Evolutionary conservation across 1,284 basidiomycete species (phyloP).

Genomic region (Sporisorium reilianum): DNA sequence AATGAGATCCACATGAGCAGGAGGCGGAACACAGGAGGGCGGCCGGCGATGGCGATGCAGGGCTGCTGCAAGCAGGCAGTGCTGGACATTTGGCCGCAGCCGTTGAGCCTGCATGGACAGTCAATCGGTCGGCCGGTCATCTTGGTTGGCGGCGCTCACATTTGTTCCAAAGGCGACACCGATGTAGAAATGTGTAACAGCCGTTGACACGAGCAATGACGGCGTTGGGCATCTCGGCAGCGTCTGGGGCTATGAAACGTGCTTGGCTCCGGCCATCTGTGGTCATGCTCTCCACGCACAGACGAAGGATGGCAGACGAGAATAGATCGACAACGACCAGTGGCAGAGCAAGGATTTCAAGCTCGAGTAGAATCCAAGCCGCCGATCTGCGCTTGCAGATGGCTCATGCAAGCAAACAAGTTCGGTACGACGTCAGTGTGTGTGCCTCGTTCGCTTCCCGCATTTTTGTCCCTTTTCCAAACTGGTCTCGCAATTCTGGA

Average conservation of each 20-base stretch:
- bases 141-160: neutral
- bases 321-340: neutral
- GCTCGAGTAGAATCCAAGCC: neutral
- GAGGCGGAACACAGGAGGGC: too few species aligned
- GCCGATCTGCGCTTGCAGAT: constrained; percentile 33
- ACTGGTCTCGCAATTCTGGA: constrained; percentile 4
- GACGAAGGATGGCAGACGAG: neutral
- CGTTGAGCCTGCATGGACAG: too few species aligned
- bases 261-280: too few species aligned
- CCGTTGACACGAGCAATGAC: neutral
- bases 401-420: constrained; percentile 36
- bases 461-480: neutral
- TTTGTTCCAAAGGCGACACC: neutral
- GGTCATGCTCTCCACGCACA: neutral
- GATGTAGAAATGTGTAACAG: neutral
- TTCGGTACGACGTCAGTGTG: constrained; percentile 10
- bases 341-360: neutral
- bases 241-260: neutral
- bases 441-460: neutral
- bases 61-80: neutral
- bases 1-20: constrained; percentile 7
- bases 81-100: neutral
- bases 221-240: neutral
- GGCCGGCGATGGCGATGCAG: neutral
- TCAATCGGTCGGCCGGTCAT: constrained; percentile 2